Base-by-base conservation (phyloP, 1,284 basidiomycete species). In the Hemileccinum hortonii region DNA sequence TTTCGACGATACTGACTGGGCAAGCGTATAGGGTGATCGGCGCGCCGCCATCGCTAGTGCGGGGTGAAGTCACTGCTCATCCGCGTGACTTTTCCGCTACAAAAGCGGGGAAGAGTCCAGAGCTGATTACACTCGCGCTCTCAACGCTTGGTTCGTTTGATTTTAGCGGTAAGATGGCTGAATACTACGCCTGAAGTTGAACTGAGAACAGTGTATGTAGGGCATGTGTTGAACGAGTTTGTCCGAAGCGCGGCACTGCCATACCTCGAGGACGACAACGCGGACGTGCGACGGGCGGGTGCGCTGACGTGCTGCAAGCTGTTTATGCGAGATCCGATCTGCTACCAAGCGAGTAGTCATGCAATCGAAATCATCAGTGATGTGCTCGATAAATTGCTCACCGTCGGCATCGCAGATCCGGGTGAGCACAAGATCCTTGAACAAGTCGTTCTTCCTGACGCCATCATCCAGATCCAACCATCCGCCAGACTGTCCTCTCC, bases 311-410 rank as follows among this genome's bases (percentile, higher is more conserved):
- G 95, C 65, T 98, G 94, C 60, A 86, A 82, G 54, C 81, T 95
- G 36, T 97, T 98, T 65, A 87, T 96, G 53, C 87, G 90, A 57
- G 97, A 99, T 70, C 96, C 96, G 0, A 98, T 99, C 54, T 95
- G 93, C 70, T 94, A 92, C 63, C 95, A 98, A 74, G 90, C 92
- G 18, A 97, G 94, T 74, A 94, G 90, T 64, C 93, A 98, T 69
- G 93, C 96, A 6, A 96, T 98, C 55, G 94, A 98, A 67, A 90
- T 99, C 55, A 96, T 99, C 66, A 95, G 94, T 68, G 97, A 99
- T 61, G 95, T 99, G 18, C 79, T 99, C 40, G 95, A 98, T 70
- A 99, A 99, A 73, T 80, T 99, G 16, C 75, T 99, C 57, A 97
- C 94, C 0, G 94, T 98, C 35, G 97, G 92, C 15, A 97, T 99